Conservation (phyloP, 2,329 filamentous ascomycete genomes). For the Trichoderma lentiforme region DNA sequence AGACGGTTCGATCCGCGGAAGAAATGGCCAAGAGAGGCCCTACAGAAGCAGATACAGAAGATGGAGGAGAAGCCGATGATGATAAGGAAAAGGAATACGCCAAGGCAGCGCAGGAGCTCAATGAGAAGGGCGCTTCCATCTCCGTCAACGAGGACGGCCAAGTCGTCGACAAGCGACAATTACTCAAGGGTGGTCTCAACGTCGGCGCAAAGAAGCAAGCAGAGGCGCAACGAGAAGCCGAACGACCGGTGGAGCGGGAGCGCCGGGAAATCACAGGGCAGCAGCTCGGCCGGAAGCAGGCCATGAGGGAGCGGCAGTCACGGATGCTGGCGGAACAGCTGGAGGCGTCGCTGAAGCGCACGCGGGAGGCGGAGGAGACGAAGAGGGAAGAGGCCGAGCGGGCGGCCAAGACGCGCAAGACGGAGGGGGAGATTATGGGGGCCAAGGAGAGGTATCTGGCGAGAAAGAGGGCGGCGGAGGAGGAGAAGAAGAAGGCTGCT, state of each 20-base stretch:
- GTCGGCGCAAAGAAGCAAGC: conserved; percentile 62
- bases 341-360: conserved; percentile 67
- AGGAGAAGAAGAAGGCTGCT: conserved; percentile 58
- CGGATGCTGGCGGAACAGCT: conserved; percentile 77
- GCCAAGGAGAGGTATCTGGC: conserved; percentile 78
- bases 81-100: conserved; percentile 57
- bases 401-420: conserved; percentile 73
- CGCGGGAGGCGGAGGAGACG: conserved; percentile 64
- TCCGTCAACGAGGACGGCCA: conserved; percentile 78
- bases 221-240: conserved; percentile 26
- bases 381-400: conserved; percentile 62
- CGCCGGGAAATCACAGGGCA: conserved; percentile 40
- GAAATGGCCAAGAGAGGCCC: conserved; percentile 45
- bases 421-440: conserved; percentile 68
- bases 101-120: conserved; percentile 65
- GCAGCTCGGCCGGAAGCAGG: conserved; percentile 54
- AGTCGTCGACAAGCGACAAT: conserved; percentile 78
- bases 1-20: conserved; percentile 65
- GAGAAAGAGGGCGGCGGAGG: conserved; percentile 70
- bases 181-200: conserved; percentile 74
- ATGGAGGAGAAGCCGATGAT: conserved; percentile 35
- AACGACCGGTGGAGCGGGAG: conserved; percentile 28
- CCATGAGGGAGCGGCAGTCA: conserved; percentile 71
- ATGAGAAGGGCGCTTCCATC: conserved; percentile 58
- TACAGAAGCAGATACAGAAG: conserved; percentile 26